Evolutionary conservation across 1,284 basidiomycete species (phyloP), one percentile per base, ranked within the genome.

Genomic region (Cutaneotrichosporon cutaneum): DNA sequence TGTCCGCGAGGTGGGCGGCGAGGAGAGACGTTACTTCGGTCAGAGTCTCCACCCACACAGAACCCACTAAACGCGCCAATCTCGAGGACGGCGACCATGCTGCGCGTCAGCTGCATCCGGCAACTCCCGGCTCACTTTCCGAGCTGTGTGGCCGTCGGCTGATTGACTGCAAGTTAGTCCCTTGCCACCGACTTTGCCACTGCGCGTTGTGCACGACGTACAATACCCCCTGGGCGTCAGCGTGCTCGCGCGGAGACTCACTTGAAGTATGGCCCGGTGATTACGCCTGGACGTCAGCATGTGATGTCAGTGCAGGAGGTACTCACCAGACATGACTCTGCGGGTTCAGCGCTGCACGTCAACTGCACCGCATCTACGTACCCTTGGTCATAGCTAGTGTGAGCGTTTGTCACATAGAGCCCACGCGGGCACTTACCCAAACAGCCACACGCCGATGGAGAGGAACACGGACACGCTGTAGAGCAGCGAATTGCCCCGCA

Each of bases 31-130:
- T 97, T 62, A 90, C 91, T 94, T 70, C 1, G 14, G 47, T 47
- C 24, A 57, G 54, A 14, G 18, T 26, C 18, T 26, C 30, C 44
- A 33, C 27, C 32, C 32, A 27, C 30, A 16, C 39, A 24, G 30
- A 22, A 81, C 86, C 62, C 74, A 92, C 92, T 85, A 78, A 95
- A 88, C 30, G 94, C 94, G 51, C 94, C 94, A 50, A 98, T 85
- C 80, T 98, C 94, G 27, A 93, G 81, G 3, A 93, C 87, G 22
- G 93, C 91, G 32, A 95, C 94, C 90, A 96, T 94, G 18, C 90
- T 94, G 26, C 90, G 88, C 13, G 56, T 61, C 51, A 61, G 60
- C 27, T 9, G 22, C 24, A 22, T 30, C 45, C 27, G 6, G 26
- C 4, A 3, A 26, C 27, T 7, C 6, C 21, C 22, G 14, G 64